Percentiles rank a stretch among this genome's conserved stretches.
These are phyloP conservation scores for Iris pallida DNA, from an alignment of 116 monocot species.

Conservation along the genomic window DNA sequence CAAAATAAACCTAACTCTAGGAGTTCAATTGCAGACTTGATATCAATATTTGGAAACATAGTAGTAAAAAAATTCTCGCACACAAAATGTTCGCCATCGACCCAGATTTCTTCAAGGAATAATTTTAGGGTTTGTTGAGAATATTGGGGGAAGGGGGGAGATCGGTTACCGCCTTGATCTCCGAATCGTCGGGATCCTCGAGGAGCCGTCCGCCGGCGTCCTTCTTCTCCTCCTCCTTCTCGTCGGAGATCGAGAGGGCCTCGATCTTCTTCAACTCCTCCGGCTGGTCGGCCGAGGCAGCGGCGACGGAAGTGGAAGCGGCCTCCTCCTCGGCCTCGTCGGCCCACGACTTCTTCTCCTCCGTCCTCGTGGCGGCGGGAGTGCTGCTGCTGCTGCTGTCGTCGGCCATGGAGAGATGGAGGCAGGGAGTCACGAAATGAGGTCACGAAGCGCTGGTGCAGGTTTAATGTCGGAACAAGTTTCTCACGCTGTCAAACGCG, in stretches of 20 bases:
- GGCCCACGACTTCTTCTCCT: constrained; percentile 46
- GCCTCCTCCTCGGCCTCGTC: constrained; percentile 32
- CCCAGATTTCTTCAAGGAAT: too few relatives aligned
- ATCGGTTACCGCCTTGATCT: constrained; percentile 60
- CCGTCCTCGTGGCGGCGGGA: constrained; percentile 4
- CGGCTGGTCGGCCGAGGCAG: neutral
- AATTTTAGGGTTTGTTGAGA: neutral
- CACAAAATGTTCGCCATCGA: too few relatives aligned
- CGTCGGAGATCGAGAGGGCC: constrained; percentile 32
- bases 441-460: too few relatives aligned
- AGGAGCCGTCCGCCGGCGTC: constrained; percentile 19
- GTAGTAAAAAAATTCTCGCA: too few relatives aligned
- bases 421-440: too few relatives aligned
- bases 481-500: too few relatives aligned
- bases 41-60: too few relatives aligned
- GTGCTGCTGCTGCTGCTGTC: constrained; percentile 8
- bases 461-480: too few relatives aligned
- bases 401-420: constrained; percentile 9
- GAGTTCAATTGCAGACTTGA: too few relatives aligned
- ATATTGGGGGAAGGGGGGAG: neutral
- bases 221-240: constrained; percentile 4
- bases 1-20: too few relatives aligned
- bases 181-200: constrained; percentile 72
- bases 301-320: neutral
- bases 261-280: constrained; percentile 31